Conservation (phyloP, 441 rosid genomes). For the California macrophylla region DNA sequence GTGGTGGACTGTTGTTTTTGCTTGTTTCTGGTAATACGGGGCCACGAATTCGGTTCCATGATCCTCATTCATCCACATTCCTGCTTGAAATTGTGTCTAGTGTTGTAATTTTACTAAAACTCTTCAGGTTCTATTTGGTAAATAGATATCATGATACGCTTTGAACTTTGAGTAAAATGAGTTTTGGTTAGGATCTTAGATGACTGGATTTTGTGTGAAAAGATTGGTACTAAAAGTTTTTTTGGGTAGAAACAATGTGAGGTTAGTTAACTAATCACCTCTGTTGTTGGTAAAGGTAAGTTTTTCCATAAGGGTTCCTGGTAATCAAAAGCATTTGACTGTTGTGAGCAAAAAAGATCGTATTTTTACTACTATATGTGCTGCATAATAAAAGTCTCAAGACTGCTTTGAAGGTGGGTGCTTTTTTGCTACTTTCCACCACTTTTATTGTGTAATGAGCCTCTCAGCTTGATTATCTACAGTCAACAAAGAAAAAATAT, state of each 20-base stretch:
- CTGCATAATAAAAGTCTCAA: background rate
- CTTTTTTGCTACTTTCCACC: background rate
- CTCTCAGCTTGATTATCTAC: background rate
- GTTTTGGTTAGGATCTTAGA: too few relatives aligned
- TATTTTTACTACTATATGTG: too few relatives aligned
- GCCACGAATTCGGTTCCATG: background rate
- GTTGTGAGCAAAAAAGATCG: background rate
- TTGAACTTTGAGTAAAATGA: too few relatives aligned
- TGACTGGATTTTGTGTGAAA: too few relatives aligned
- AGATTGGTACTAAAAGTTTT: too few relatives aligned
- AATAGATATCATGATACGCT: too few relatives aligned
- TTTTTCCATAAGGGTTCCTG: background rate
- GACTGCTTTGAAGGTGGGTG: constrained; percentile 3
- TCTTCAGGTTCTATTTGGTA: too few relatives aligned
- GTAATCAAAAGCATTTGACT: background rate
- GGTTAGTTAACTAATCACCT: background rate
- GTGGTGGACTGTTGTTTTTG: background rate
- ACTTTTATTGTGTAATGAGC: constrained; percentile 11
- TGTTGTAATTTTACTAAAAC: too few relatives aligned
- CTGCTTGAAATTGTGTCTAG: too few relatives aligned
- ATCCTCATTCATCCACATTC: background rate
- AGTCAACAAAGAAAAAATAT: background rate
- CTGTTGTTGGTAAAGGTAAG: background rate
- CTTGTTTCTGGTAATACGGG: background rate
- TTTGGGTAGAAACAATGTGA: background rate